These are phyloP conservation scores for Hyaloscypha finlandica DNA, from an alignment of 495 filamentous ascomycete genomes.

Conservation along the genomic window DNA sequence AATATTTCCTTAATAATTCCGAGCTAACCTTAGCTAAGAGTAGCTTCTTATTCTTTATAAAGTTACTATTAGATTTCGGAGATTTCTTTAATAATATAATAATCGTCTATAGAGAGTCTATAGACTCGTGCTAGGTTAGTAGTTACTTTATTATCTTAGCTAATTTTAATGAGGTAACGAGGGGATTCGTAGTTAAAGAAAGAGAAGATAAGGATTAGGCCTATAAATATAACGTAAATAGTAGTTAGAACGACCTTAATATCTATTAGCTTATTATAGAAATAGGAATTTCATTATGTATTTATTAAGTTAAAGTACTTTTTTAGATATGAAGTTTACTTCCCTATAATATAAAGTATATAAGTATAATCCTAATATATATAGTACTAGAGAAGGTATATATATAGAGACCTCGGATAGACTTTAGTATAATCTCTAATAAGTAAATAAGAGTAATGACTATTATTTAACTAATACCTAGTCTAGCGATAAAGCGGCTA, in stretches of 20 bases:
- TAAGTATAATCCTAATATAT: conserved; percentile 62
- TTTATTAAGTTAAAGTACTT: conserved; percentile 27
- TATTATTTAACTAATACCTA: conserved; percentile 63
- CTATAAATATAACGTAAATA: conserved; percentile 72
- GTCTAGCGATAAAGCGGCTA: conserved; percentile 66
- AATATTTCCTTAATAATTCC: conserved; percentile 63
- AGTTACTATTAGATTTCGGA: conserved; percentile 49
- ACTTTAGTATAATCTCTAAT: conserved; percentile 62
- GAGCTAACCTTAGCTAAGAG: conserved; percentile 52
- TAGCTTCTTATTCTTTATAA: conserved; percentile 57
- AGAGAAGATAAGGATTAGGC: conserved; percentile 63
- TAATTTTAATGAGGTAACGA: conserved; percentile 46
- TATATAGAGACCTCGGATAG: conserved; percentile 66
- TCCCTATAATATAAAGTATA: conserved; percentile 28
- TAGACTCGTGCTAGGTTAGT: conserved; percentile 51
- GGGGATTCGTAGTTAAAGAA: conserved; percentile 61
- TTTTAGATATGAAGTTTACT: conserved; percentile 10
- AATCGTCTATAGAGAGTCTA: conserved; percentile 47
- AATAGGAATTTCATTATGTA: conserved; percentile 30
- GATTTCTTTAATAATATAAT: conserved; percentile 54
- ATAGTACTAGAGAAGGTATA: conserved; percentile 67
- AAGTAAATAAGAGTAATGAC: conserved; percentile 64
- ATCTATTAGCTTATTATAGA: background rate
- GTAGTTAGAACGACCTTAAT: conserved; percentile 61
- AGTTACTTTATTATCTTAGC: conserved; percentile 47